Base-by-base conservation (phyloP, 2,329 filamentous ascomycete species). In the Tolypocladium capitatum region DNA sequence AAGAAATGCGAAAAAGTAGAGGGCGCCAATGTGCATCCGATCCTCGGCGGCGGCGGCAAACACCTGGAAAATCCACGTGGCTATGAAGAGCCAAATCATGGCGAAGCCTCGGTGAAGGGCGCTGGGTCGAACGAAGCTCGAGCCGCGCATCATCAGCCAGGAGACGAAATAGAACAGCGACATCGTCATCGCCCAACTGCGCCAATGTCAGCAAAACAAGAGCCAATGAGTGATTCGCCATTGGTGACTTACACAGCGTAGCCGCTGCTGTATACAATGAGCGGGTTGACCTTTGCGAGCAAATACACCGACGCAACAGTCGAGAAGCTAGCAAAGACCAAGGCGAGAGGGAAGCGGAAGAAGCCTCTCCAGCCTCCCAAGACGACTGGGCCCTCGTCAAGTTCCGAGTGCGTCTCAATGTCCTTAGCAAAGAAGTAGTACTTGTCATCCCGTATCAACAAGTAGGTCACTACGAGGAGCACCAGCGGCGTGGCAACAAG, bases 191-290 rank as follows among this genome's bases (percentile, higher is more conserved):
- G 80, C 79, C 87, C 89, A 94, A 1, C 73, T 75, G 34, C 7
- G 5, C 16, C 3, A 2, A 13, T 16, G 49, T 64, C 44, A 63
- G 58, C 28, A 10, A 27, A 34, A 8, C 10, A 14, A 18, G 13
- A 16, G 8, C 0, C 10, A 9, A 34, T 5, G 11, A 14, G 2
- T 14, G 30, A 18, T 6, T 11, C 10, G 8, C 20, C 2, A 8
- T 21, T 1, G 13, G 20, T 0, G 9, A 67, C 73, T 63, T 60
- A 76, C 59, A 96, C 84, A 5, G 86, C 75, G 62, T 92, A 97
- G 43, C 82, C 76, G 57, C 85, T 94, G 66, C 87, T 90, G 68
- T 96, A 92, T n/a, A 92, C 72, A 56, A 97, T 88, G 57, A 87
- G 77, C 1, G 91, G 89, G 60, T 97, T 97, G 60, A 91, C 69